Conservation (phyloP, 805 yeast species). For the Kuraishia hungarica region DNA sequence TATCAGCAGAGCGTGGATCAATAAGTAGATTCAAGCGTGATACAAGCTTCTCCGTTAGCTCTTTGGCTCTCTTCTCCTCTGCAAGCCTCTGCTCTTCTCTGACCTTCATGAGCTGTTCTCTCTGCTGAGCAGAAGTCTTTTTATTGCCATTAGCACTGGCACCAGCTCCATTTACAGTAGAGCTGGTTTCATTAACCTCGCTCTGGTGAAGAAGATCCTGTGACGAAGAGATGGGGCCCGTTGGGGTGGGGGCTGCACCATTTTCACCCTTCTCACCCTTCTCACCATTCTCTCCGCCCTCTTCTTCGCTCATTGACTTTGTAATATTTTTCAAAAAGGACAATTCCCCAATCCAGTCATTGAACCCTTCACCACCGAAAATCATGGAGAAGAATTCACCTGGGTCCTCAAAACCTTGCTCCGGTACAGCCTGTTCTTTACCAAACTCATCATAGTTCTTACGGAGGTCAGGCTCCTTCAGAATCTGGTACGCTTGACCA, state of each 20-base stretch:
- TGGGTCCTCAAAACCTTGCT: conserved; percentile 76
- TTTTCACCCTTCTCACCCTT: no score
- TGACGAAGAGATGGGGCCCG: background rate
- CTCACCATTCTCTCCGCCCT: background rate
- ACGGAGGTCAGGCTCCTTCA: conserved; percentile 66
- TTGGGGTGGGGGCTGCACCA: background rate
- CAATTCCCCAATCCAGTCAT: conserved; percentile 73
- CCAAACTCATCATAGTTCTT: conserved; percentile 79
- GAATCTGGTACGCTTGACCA: conserved; percentile 67
- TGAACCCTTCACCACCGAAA: conserved; percentile 77
- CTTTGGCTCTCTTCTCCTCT: conserved; percentile 41
- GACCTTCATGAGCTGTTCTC: conserved; percentile 10
- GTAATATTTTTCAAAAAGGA: conserved; percentile 57
- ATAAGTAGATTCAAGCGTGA: conserved; percentile 29
- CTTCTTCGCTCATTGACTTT: conserved; percentile 40
- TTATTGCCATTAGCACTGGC: background rate
- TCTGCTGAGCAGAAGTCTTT: conserved; percentile 21
- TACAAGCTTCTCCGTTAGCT: conserved; percentile 48
- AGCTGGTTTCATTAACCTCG: background rate
- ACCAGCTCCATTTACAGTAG: background rate
- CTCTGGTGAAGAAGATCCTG: background rate
- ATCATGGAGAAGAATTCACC: conserved; percentile 74
- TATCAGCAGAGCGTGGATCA: conserved; percentile 30
- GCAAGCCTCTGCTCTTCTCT: conserved; percentile 21
- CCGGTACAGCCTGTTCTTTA: conserved; percentile 63